Evolutionary conservation across 164 flowering plant species (phyloP), one percentile per base, ranked within the genome.

Genomic region (Santalum album): DNA sequence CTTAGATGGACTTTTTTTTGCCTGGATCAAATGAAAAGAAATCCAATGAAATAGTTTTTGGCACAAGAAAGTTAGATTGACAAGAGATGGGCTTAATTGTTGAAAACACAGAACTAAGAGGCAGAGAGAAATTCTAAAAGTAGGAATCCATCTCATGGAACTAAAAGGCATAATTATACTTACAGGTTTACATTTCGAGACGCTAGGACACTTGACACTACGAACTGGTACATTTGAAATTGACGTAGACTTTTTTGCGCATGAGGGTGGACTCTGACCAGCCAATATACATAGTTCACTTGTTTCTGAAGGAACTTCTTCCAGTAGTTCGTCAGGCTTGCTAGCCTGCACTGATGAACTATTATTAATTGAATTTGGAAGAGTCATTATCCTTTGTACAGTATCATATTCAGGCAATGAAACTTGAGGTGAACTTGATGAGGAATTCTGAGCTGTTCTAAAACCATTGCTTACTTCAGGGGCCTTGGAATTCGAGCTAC

Each of bases 151-250:
- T 1, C 26, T 9, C 23, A 50, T 2, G 1, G 26, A 29, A 49
- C 12, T 10, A 49, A 17, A 51, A 47, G 60, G 54, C 25, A 35
- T 19, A 25, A 16, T 18, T 59, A n/a, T n/a, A 84, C 95, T 82
- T 66, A 87, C 98, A 70, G 95, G 17, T 11, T 84, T 70, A 29
- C 88, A 85, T 4, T 84, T 92, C 92, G 81, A 84, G 57, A 69
- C 54, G 59, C 74, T 58, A 21, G 66, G 72, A 19, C 63, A 73
- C 56, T 53, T 71, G 56, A 19, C 25, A 62, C 59, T 56, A 26
- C 40, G 58, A 16, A n/a, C 25, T 34, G 75, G 63, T 59, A 69
- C 77, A 65, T 53, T 60, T 32, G 72, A 24, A 38, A 58, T 42
- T 17, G 75, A 63, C 40, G 74, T 25, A 20, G 78, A 66, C 53